Conservation (phyloP, 495 filamentous ascomycete genomes). For the Talaromyces ruber region DNA sequence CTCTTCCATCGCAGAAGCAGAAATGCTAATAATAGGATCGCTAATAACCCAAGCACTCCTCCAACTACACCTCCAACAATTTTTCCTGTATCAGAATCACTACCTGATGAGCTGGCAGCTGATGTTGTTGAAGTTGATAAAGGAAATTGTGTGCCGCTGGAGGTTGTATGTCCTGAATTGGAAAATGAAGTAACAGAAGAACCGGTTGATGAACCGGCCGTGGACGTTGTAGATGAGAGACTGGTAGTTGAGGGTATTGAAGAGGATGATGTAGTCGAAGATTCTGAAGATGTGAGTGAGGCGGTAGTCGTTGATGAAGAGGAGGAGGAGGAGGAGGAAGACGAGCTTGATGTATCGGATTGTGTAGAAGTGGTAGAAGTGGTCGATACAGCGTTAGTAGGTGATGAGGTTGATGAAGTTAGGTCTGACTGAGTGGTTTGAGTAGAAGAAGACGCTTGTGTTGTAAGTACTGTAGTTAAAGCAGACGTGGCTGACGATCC, state of each 20-base stretch:
- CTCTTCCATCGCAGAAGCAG: constrained; percentile 45
- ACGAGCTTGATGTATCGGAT: not conserved
- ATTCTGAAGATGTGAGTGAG: not conserved
- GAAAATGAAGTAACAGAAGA: constrained; percentile 10
- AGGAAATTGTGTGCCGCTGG: constrained; percentile 10
- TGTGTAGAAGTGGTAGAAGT: not conserved
- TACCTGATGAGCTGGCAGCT: constrained; percentile 7
- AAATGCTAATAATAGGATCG: constrained; percentile 47
- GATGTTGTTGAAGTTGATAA: constrained; percentile 14
- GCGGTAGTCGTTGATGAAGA: not conserved
- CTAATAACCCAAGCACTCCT: constrained; percentile 52
- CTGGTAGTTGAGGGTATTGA: not conserved
- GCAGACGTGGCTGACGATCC: constrained; percentile 6
- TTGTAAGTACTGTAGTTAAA: constrained; percentile 2
- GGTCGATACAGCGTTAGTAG: not conserved
- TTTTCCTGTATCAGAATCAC: constrained; percentile 17
- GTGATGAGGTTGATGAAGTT: constrained; percentile 4
- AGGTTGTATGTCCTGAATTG: constrained; percentile 8
- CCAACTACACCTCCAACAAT: constrained; percentile 61
- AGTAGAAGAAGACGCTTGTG: constrained; percentile 2
- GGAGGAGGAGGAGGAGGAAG: not conserved
- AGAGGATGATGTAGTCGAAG: not conserved
- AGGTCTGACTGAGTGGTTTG: not conserved
- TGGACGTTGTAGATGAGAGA: constrained; percentile 6
- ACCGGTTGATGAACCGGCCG: constrained; percentile 13